Conservation (phyloP, 768 basidiomycete species). For the Suillus placidus region DNA sequence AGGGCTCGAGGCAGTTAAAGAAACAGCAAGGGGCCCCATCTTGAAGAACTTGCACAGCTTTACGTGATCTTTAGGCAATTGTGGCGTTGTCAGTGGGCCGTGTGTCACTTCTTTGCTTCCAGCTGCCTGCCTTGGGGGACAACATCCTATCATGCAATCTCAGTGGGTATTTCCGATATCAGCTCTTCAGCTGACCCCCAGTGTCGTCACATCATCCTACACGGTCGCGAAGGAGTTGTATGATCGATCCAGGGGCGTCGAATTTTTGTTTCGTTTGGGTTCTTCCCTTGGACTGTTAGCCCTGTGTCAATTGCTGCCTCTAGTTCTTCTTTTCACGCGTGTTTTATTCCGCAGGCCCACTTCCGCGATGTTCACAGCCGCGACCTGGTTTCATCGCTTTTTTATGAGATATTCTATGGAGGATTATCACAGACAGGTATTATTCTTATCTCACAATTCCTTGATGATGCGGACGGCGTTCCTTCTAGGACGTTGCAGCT, state of each 20-base stretch:
- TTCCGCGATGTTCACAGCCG: slow-evolving; percentile 83
- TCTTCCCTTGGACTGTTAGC: slow-evolving; percentile 77
- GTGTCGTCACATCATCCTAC: slow-evolving; percentile 46
- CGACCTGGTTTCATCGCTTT: slow-evolving; percentile 90
- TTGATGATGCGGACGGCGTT: slow-evolving; percentile 12
- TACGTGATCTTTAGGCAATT: slow-evolving; percentile 10
- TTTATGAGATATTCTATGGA: slow-evolving; percentile 87
- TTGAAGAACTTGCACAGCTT: slow-evolving; percentile 13
- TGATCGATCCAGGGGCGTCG: slow-evolving; percentile 79
- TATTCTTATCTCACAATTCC: slow-evolving; percentile 10
- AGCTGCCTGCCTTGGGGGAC: slow-evolving; percentile 10
- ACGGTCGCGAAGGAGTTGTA: slow-evolving; percentile 69
- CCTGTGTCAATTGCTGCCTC: slow-evolving; percentile 11
- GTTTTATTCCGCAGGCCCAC: slow-evolving; percentile 55
- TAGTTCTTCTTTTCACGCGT: slow-evolving; percentile 17
- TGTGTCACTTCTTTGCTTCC: slow-evolving; percentile 1
- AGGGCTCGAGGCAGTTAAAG: background rate
- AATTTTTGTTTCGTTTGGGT: slow-evolving; percentile 83
- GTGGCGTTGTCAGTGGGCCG: background rate
- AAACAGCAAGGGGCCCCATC: background rate
- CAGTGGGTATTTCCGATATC: slow-evolving; percentile 78
- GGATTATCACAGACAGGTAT: slow-evolving; percentile 76
- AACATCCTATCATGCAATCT: slow-evolving; percentile 25
- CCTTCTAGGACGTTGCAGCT: slow-evolving; percentile 74
- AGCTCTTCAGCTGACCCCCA: slow-evolving; percentile 61